phyloP scores from a whole-genome alignment of 1,284 basidiomycete species.

The Apiotrichum siamense region DNA sequence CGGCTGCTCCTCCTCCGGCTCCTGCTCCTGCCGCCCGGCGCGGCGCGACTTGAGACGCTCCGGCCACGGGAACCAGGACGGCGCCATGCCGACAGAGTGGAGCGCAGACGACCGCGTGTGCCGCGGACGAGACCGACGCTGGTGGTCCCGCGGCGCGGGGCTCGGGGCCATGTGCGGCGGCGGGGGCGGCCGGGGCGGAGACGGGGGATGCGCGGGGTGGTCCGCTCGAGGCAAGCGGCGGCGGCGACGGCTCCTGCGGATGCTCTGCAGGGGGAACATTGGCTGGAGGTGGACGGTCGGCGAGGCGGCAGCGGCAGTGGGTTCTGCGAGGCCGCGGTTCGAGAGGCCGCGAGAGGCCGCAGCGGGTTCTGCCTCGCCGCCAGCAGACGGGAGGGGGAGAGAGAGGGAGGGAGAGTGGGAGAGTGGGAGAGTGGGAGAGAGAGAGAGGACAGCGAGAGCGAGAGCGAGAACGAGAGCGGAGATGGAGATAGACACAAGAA shows the following conservation, averaged over 20 bases:
- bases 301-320: background rate
- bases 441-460: no score
- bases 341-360: no score
- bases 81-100: background rate
- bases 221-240: background rate
- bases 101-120: background rate
- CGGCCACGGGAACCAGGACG: constrained; percentile 1
- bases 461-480: no score
- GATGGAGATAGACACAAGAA: no score
- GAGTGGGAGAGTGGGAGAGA: no score
- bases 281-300: background rate
- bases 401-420: no score
- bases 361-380: no score
- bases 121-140: background rate
- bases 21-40: background rate
- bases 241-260: background rate
- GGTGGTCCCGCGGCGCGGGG: no score
- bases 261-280: background rate
- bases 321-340: no score
- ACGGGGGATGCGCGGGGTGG: background rate
- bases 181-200: background rate
- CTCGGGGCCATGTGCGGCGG: no score
- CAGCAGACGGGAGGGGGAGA: no score
- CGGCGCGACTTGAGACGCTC: background rate
- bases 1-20: background rate